phyloP scores from a whole-genome alignment of 306 rosid species.

The Malus domestica region ASM211411v1 NC_041791.1:26953501-26954000 shows the following conservation, averaged over 20 bases:
- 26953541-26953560: not conserved
- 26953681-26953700: slow-evolving; percentile 45
- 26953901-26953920: not conserved
- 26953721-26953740: slow-evolving; percentile 43
- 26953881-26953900: not conserved
- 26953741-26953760: slow-evolving; percentile 31
- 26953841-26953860: slow-evolving; percentile 27
- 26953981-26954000: not conserved
- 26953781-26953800: slow-evolving; percentile 41
- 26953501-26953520: not conserved
- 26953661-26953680: slow-evolving; percentile 49
- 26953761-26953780: slow-evolving; percentile 37
- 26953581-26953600: not conserved
- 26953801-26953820: slow-evolving; percentile 47
- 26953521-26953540: not conserved
- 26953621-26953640: not conserved
- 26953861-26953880: not conserved
- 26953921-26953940: not conserved
- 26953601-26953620: not conserved
- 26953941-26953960: not conserved
- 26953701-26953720: slow-evolving; percentile 52
- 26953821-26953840: slow-evolving; percentile 36
- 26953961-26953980: not conserved
- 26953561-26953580: not conserved
- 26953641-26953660: slow-evolving; percentile 26